These are phyloP conservation scores for Debaryomyces castellii DNA, from an alignment of 805 yeast genomes.

Conservation along the genomic window DNA sequence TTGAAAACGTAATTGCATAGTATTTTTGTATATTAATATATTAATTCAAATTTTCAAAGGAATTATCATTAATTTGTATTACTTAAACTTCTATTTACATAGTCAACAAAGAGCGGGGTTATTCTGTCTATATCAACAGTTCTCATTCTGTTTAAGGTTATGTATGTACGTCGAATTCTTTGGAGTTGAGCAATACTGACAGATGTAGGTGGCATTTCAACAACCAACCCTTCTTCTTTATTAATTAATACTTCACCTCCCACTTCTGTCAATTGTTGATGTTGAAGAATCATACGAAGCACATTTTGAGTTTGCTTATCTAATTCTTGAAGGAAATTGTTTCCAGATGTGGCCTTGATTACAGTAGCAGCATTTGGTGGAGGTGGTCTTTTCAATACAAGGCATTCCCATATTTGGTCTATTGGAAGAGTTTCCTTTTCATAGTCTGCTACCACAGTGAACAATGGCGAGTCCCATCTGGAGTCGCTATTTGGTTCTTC, in stretches of 20 bases:
- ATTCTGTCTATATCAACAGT: slow-evolving; percentile 70
- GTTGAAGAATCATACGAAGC: slow-evolving; percentile 58
- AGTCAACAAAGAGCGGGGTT: slow-evolving; percentile 72
- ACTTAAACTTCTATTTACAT: slow-evolving; percentile 62
- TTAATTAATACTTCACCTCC: slow-evolving; percentile 54
- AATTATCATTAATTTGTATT: slow-evolving; percentile 15
- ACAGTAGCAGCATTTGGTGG: slow-evolving; percentile 85
- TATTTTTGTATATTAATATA: slow-evolving; percentile 1
- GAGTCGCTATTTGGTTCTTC: slow-evolving; percentile 89
- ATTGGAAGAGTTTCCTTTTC: slow-evolving; percentile 54
- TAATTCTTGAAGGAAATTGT: slow-evolving; percentile 73
- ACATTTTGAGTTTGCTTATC: slow-evolving; percentile 71
- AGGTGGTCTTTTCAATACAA: slow-evolving; percentile 60
- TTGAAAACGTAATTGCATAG: slow-evolving; percentile 15
- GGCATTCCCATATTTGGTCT: slow-evolving; percentile 64
- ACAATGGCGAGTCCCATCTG: slow-evolving; percentile 93
- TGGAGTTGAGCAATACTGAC: slow-evolving; percentile 78
- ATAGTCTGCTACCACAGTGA: slow-evolving; percentile 58
- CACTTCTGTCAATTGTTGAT: slow-evolving; percentile 51
- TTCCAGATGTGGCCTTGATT: slow-evolving; percentile 74
- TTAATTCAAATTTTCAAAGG: neutral
- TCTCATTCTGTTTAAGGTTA: slow-evolving; percentile 78
- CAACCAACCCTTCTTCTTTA: slow-evolving; percentile 40
- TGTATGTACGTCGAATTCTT: slow-evolving; percentile 78
- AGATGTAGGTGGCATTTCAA: slow-evolving; percentile 61